These are phyloP conservation scores for Tripidium arundinaceum DNA, from an alignment of 202 grass and related monocot genomes.

Conservation along the genomic window DNA sequence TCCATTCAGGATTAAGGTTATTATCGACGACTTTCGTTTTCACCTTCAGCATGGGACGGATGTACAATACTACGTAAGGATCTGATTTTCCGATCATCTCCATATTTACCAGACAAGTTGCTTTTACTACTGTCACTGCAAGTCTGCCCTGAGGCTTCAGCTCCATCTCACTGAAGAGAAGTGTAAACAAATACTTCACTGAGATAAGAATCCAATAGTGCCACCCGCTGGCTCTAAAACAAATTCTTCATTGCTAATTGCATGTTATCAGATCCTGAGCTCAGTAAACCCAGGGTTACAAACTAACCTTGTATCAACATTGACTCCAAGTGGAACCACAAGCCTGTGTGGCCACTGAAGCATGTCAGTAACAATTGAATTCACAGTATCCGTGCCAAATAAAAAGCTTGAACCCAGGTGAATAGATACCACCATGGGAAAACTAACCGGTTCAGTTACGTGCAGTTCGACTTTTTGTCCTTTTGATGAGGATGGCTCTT, in stretches of 20 bases:
- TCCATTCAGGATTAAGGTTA: conserved; percentile 91
- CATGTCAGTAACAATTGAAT: conserved; percentile 95
- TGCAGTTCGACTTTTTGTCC: no score
- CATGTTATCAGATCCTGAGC: background rate
- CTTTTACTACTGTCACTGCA: conserved; percentile 65
- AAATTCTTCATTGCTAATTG: background rate
- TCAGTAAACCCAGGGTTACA: background rate
- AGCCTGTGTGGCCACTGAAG: conserved; percentile 94
- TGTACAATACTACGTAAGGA: conserved; percentile 77
- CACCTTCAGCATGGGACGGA: conserved; percentile 83
- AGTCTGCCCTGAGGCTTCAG: conserved; percentile 87
- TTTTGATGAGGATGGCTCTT: no score
- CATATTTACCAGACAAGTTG: conserved; percentile 62
- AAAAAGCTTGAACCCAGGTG: no score
- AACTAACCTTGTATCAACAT: conserved; percentile 72
- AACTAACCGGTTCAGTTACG: no score
- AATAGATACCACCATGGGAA: no score
- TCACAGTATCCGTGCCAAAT: conserved; percentile 82
- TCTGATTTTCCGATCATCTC: conserved; percentile 95
- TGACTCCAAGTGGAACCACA: conserved; percentile 81
- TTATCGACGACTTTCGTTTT: conserved; percentile 75
- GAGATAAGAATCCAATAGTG: conserved; percentile 1
- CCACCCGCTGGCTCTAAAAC: background rate
- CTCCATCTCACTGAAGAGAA: conserved; percentile 63
- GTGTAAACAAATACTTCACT: background rate